Percentiles rank a stretch among this genome's conserved stretches.
phyloP scores from a whole-genome alignment of 805 yeast genomes.

The Zygotorulaspora chibaensis region DNA sequence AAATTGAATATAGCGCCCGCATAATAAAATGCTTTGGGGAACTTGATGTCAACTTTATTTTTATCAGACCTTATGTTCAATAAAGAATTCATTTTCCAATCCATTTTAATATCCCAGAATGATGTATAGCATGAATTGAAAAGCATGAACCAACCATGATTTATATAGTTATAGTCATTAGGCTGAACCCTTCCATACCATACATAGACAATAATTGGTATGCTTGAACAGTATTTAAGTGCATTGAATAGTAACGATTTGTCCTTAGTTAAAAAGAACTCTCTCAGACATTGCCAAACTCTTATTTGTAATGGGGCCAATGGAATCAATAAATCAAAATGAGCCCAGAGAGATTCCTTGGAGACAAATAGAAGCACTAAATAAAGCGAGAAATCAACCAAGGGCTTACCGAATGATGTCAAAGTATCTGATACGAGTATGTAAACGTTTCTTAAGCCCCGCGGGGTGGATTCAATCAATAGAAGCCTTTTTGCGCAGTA shows the following conservation, averaged over 20 bases:
- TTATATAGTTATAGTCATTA: slow-evolving; percentile 11
- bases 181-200: slow-evolving; percentile 22
- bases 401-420: slow-evolving; percentile 72
- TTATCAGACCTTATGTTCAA: slow-evolving; percentile 17
- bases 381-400: slow-evolving; percentile 65
- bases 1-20: slow-evolving; percentile 59
- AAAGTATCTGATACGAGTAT: slow-evolving; percentile 79
- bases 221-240: slow-evolving; percentile 64
- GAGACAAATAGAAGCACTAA: slow-evolving; percentile 17
- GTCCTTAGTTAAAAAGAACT: slow-evolving; percentile 45
- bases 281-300: slow-evolving; percentile 75
- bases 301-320: slow-evolving; percentile 68
- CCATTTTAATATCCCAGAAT: slow-evolving; percentile 84
- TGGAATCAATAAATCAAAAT: slow-evolving; percentile 32
- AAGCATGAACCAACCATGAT: slow-evolving; percentile 41
- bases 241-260: slow-evolving; percentile 63
- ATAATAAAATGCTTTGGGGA: slow-evolving; percentile 43
- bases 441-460: slow-evolving; percentile 47
- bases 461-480: slow-evolving; percentile 36
- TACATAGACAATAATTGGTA: slow-evolving; percentile 47
- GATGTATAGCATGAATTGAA: slow-evolving; percentile 75
- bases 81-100: slow-evolving; percentile 74
- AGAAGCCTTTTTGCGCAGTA: slow-evolving; percentile 34
- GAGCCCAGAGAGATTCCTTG: slow-evolving; percentile 9
- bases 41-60: slow-evolving; percentile 9